These are phyloP conservation scores for Purpureocillium takamizusanense DNA, from an alignment of 2,329 filamentous ascomycete genomes.

Conservation along the genomic window DNA sequence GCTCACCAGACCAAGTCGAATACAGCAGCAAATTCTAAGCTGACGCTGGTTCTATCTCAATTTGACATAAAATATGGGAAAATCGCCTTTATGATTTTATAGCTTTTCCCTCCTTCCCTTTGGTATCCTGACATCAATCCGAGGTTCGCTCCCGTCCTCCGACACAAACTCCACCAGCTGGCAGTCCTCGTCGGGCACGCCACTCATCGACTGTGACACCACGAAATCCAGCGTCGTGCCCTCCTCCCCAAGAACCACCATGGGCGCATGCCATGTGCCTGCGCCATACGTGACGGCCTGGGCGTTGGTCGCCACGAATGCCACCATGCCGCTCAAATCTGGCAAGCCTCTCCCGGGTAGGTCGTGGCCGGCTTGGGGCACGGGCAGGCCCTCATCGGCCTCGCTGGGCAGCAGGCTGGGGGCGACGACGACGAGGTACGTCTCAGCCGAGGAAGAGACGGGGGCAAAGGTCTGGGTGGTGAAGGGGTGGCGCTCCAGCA, in stretches of 20 bases:
- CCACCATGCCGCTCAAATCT: constrained; percentile 59
- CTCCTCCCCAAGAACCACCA: constrained; percentile 67
- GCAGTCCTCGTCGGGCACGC: constrained; percentile 74
- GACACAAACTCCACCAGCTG: constrained; percentile 56
- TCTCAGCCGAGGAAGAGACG: constrained; percentile 41
- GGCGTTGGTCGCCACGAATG: constrained; percentile 67
- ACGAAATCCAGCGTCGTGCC: constrained; percentile 68
- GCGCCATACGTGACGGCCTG: constrained; percentile 89
- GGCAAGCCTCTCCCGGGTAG: constrained; percentile 58
- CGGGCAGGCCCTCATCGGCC: constrained; percentile 15
- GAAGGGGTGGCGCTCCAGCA: constrained; percentile 87
- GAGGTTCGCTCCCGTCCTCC: constrained; percentile 27
- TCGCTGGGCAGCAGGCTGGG: constrained; percentile 51
- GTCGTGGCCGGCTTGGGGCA: constrained; percentile 16
- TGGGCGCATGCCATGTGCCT: constrained; percentile 93
- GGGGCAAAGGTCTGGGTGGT: constrained; percentile 92
- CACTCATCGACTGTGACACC: constrained; percentile 83
- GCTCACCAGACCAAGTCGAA: no score
- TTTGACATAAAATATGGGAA: no score
- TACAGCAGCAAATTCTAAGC: no score
- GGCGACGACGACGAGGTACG: constrained; percentile 83
- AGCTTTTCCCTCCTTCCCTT: constrained; percentile 7
- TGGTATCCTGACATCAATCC: constrained; percentile 25
- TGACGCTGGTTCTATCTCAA: no score
- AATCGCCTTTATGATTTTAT: no score